phyloP scores from a whole-genome alignment of 2,329 filamentous ascomycete species.

The Cordyceps tenuipes region DNA sequence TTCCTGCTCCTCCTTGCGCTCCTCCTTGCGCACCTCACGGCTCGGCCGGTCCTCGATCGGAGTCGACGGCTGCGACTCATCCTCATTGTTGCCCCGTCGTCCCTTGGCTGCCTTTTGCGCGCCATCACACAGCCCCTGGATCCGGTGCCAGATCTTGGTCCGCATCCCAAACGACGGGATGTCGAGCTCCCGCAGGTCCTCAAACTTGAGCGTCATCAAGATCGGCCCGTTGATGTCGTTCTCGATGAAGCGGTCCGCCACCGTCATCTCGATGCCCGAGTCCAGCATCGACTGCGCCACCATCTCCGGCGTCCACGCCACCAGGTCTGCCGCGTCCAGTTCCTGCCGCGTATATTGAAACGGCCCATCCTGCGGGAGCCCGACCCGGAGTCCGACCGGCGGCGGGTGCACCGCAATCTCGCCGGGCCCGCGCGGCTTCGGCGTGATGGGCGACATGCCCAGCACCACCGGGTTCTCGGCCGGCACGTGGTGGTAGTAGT shows the following conservation, averaged over 20 bases:
- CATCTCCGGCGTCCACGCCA: slow-evolving; percentile 64
- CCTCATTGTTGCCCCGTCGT: slow-evolving; percentile 38
- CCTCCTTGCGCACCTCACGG: slow-evolving; percentile 39
- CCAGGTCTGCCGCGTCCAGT: slow-evolving; percentile 51
- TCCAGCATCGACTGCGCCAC: slow-evolving; percentile 83
- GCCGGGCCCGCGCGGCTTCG: slow-evolving; percentile 40
- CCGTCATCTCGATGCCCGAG: slow-evolving; percentile 65
- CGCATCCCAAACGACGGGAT: slow-evolving; percentile 76
- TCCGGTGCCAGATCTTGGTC: slow-evolving; percentile 72
- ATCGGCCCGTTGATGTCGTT: slow-evolving; percentile 91
- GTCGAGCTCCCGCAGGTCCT: slow-evolving; percentile 73
- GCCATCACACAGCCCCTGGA: slow-evolving; percentile 57
- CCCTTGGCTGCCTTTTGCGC: slow-evolving; percentile 26
- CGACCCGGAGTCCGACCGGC: too few species aligned
- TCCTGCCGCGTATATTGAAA: slow-evolving; percentile 49
- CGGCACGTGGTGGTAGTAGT: slow-evolving; percentile 17
- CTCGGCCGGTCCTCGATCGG: slow-evolving; percentile 54
- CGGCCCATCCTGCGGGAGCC: slow-evolving; percentile 34
- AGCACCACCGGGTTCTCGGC: slow-evolving; percentile 45
- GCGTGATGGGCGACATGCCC: slow-evolving; percentile 65
- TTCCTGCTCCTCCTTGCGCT: slow-evolving; percentile 31
- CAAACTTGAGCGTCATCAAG: slow-evolving; percentile 82
- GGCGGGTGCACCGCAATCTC: slow-evolving; percentile 20
- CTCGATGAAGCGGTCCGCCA: slow-evolving; percentile 77
- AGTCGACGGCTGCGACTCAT: slow-evolving; percentile 46